phyloP scores from a whole-genome alignment of 345 rosid species.

The Bruguiera gymnorhiza region DNA sequence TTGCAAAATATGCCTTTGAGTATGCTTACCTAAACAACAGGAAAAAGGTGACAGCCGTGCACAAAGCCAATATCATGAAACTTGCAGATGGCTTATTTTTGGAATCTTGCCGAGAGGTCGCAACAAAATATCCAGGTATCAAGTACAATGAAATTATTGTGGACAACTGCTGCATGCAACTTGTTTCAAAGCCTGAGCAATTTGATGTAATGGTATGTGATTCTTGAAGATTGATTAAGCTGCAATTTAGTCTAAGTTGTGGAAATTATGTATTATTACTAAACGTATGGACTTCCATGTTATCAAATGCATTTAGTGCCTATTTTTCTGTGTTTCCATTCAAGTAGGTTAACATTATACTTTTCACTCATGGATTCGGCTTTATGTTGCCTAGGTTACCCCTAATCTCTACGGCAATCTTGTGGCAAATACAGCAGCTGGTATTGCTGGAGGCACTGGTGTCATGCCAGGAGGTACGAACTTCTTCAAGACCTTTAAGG shows the following conservation, averaged over 20 bases:
- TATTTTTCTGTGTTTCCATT: background rate
- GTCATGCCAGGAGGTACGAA: slow-evolving; percentile 95
- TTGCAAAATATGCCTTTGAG: slow-evolving; percentile 94
- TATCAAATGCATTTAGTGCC: too few relatives aligned
- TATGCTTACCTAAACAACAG: slow-evolving; percentile 92
- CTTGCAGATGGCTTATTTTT: slow-evolving; percentile 95
- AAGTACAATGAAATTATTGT: slow-evolving; percentile 83
- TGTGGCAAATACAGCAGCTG: slow-evolving; percentile 6
- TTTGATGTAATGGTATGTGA: slow-evolving; percentile 89
- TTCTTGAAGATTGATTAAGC: background rate
- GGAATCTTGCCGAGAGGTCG: slow-evolving; percentile 93
- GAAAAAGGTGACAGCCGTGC: slow-evolving; percentile 92
- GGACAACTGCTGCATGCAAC: slow-evolving; percentile 99
- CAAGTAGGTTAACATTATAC: background rate
- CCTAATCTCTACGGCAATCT: slow-evolving; percentile 6
- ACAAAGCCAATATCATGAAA: slow-evolving; percentile 98
- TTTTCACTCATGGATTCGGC: background rate
- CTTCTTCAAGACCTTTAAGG: background rate
- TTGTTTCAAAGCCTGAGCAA: slow-evolving; percentile 95
- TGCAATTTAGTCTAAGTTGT: background rate
- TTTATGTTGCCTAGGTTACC: background rate
- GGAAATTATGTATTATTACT: background rate
- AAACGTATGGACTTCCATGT: too few relatives aligned
- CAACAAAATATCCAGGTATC: slow-evolving; percentile 74
- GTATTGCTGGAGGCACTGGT: slow-evolving; percentile 83